A percentile compares a stretch with the other conserved stretches of the same genome.
phyloP scores from a whole-genome alignment of 2,329 filamentous ascomycete species.

The Clarireedia sp. region DNA sequence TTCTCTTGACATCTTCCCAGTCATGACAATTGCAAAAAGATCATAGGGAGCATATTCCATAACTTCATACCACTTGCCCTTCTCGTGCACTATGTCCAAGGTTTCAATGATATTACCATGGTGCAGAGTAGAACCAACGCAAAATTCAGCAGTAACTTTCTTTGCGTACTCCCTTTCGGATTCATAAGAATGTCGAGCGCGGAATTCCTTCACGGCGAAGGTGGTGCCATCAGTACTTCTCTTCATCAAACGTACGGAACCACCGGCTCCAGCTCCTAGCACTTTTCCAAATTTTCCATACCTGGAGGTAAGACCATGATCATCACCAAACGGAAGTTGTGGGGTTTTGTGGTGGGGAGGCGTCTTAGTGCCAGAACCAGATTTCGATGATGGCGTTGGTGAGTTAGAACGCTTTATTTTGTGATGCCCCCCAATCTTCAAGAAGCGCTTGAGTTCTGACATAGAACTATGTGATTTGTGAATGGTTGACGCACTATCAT shows the following conservation, averaged over 20 bases:
- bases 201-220: constrained; percentile 96
- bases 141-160: constrained; percentile 97
- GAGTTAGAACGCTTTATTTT: constrained; percentile 61
- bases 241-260: constrained; percentile 90
- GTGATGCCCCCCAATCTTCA: constrained; percentile 66
- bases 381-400: constrained; percentile 46
- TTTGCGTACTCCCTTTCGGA: constrained; percentile 94
- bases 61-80: constrained; percentile 91
- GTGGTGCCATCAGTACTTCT: constrained; percentile 85
- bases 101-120: constrained; percentile 99
- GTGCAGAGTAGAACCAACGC: constrained; percentile 91
- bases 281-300: constrained; percentile 96
- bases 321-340: constrained; percentile 84
- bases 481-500: constrained; percentile 38
- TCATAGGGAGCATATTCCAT: constrained; percentile 98
- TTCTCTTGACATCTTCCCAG: constrained; percentile 87
- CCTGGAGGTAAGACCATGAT: constrained; percentile 81
- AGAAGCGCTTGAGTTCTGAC: constrained; percentile 93
- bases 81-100: constrained; percentile 91
- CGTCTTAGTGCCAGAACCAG: constrained; percentile 38
- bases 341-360: constrained; percentile 41
- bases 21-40: constrained; percentile 98
- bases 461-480: constrained; percentile 68
- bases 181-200: constrained; percentile 85
- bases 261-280: constrained; percentile 86